phyloP scores from a whole-genome alignment of 305 asterid genomes.

The Withania somnifera region DNA sequence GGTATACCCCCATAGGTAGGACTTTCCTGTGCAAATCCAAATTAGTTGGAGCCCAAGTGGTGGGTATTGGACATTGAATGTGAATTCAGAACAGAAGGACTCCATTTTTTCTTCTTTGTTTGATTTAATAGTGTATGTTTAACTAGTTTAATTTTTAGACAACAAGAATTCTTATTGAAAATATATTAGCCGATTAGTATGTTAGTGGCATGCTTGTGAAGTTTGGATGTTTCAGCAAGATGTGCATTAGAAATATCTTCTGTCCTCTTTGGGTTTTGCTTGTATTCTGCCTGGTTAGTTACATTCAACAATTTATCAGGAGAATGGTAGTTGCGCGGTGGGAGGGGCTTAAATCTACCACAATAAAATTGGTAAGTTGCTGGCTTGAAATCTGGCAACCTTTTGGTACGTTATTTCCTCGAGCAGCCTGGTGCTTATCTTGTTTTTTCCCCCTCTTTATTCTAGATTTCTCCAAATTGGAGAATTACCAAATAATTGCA shows the following conservation, averaged over 20 bases:
- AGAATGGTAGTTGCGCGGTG: neutral
- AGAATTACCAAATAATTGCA: neutral
- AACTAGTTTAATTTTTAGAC: neutral
- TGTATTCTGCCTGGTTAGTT: neutral
- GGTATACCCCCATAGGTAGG: neutral
- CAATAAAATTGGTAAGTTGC: neutral
- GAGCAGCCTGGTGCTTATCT: neutral
- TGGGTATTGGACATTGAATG: neutral
- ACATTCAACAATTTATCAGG: neutral
- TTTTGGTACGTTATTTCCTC: neutral
- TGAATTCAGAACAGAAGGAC: neutral
- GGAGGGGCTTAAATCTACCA: neutral
- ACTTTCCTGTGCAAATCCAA: neutral
- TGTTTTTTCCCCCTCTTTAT: no score
- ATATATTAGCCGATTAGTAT: neutral
- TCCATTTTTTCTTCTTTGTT: neutral
- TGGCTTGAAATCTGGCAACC: neutral
- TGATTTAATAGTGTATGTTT: neutral
- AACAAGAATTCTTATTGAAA: neutral
- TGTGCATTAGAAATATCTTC: neutral
- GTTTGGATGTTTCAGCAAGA: neutral
- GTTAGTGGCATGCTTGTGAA: neutral
- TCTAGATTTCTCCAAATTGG: neutral
- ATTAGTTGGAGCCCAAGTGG: neutral
- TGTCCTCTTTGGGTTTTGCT: neutral